A percentile compares a stretch with the other conserved stretches of the same genome.
These are phyloP conservation scores for Fusarium subtropicale DNA, from an alignment of 2,329 filamentous ascomycete species.

Conservation along the genomic window DNA sequence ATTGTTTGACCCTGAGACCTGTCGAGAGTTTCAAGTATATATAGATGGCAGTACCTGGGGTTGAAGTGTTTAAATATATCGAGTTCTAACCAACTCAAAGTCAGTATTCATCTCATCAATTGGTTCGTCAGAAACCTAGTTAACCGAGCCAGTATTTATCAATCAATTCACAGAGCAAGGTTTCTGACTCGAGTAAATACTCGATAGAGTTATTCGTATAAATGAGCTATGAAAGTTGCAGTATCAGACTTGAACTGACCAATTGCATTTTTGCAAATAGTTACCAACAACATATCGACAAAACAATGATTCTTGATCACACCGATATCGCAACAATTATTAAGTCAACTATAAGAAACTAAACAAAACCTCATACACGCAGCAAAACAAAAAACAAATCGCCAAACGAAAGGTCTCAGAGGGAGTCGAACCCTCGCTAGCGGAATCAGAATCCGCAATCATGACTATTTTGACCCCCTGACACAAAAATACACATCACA, in stretches of 20 bases:
- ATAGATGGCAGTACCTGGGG: neutral
- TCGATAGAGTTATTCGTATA: neutral
- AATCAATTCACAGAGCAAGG: neutral
- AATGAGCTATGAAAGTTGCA: neutral
- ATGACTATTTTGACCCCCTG: neutral
- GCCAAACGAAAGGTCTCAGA: neutral
- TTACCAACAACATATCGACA: too few species aligned
- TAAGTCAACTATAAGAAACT: neutral
- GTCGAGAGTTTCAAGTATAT: neutral
- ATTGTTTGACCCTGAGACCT: neutral
- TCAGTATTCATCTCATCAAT: neutral
- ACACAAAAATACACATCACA: too few species aligned
- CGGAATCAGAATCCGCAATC: neutral
- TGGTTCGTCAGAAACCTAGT: neutral
- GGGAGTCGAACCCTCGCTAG: neutral
- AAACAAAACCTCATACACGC: neutral
- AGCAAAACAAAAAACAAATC: neutral
- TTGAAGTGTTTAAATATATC: neutral
- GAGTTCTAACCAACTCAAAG: neutral
- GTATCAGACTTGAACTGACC: neutral
- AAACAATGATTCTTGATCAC: neutral
- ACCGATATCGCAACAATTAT: conserved; percentile 25
- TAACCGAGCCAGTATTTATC: neutral
- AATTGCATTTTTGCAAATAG: neutral
- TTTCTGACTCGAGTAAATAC: neutral